Percentiles rank a stretch among this genome's conserved stretches.
Conservation (phyloP, 2,329 filamentous ascomycete species). For the Fusarium sp. region DNA sequence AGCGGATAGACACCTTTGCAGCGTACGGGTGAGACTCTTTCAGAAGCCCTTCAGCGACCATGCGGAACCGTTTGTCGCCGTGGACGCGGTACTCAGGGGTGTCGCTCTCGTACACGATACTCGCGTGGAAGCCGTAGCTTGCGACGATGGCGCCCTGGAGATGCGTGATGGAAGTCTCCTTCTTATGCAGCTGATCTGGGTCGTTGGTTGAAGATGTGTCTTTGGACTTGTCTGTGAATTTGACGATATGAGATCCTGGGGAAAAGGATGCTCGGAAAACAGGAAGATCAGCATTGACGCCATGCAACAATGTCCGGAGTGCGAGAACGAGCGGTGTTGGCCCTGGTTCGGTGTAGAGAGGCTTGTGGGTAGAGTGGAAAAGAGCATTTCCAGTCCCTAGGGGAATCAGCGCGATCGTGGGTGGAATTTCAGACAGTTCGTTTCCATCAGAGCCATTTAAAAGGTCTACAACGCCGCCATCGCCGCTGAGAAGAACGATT, state of each 20-base stretch:
- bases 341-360: conserved; percentile 60
- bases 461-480: conserved; percentile 87
- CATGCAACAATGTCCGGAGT: conserved; percentile 71
- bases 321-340: conserved; percentile 62
- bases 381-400: conserved; percentile 76
- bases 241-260: conserved; percentile 64
- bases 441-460: conserved; percentile 71
- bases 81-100: conserved; percentile 83
- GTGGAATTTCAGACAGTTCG: conserved; percentile 43
- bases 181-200: conserved; percentile 41
- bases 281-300: conserved; percentile 67
- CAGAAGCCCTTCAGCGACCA: conserved; percentile 85
- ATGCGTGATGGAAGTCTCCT: conserved; percentile 53
- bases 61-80: conserved; percentile 82
- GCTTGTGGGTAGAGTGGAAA: conserved; percentile 72
- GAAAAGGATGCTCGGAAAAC: conserved; percentile 74
- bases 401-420: conserved; percentile 68
- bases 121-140: conserved; percentile 91
- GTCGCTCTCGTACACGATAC: conserved; percentile 91
- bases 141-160: conserved; percentile 85
- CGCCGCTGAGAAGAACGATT: conserved; percentile 85
- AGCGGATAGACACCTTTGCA: conserved; percentile 57
- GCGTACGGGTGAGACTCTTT: conserved; percentile 64
- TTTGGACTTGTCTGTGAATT: conserved; percentile 48
- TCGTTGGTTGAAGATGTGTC: conserved; percentile 7